Conservation (phyloP, 805 yeast species). For the Metschnikowia henanensis region DNA sequence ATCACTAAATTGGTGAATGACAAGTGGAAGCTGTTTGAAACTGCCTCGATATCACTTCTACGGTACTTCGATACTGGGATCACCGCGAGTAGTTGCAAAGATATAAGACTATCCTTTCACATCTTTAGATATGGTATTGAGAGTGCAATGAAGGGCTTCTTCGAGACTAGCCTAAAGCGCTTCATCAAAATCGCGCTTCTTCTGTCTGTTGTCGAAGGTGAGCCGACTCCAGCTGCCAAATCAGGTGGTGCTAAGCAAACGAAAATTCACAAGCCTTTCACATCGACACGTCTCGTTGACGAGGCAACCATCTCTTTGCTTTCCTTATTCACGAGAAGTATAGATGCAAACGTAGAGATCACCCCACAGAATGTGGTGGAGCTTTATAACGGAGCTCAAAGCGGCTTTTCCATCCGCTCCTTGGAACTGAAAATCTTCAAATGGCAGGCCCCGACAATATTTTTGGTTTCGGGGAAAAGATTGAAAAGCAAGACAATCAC, state of each 20-base stretch:
- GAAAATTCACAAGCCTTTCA: not conserved
- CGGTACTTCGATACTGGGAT: slow-evolving; percentile 49
- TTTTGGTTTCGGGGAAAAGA: slow-evolving; percentile 66
- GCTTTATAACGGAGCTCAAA: slow-evolving; percentile 69
- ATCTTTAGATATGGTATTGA: slow-evolving; percentile 11
- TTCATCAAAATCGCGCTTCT: slow-evolving; percentile 34
- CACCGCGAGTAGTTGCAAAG: slow-evolving; percentile 19
- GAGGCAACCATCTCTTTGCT: slow-evolving; percentile 41
- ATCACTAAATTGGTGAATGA: slow-evolving; percentile 22
- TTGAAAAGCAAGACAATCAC: slow-evolving; percentile 35
- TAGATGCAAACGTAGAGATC: slow-evolving; percentile 32
- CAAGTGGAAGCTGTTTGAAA: slow-evolving; percentile 45
- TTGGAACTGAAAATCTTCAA: slow-evolving; percentile 81
- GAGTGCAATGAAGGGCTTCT: slow-evolving; percentile 18
- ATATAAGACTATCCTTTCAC: not conserved
- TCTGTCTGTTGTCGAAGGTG: not conserved
- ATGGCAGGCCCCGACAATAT: slow-evolving; percentile 85
- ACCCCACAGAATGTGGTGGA: slow-evolving; percentile 51
- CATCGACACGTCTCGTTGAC: slow-evolving; percentile 38
- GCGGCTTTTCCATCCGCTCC: slow-evolving; percentile 87
- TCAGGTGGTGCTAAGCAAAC: not conserved
- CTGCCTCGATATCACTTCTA: slow-evolving; percentile 45
- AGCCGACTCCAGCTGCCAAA: not conserved
- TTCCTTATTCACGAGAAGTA: slow-evolving; percentile 28
- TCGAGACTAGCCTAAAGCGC: slow-evolving; percentile 19